Conservation (phyloP, 1,139 yeast species). For the Yamadazyma kanchanaburiensis region DNA sequence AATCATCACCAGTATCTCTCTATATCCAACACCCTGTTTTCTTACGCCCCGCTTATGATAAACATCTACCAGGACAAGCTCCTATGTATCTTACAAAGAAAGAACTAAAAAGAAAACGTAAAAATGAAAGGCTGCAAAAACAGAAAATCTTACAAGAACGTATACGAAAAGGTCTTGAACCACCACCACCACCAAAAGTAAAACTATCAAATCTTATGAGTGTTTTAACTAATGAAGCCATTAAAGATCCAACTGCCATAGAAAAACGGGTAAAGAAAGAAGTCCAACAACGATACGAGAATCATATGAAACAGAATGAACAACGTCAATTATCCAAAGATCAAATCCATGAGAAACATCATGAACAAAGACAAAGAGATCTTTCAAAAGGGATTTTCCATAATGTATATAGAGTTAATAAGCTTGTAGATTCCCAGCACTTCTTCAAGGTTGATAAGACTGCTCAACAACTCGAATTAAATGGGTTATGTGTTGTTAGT, state of each 20-base stretch:
- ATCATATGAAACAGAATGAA: conserved; percentile 62
- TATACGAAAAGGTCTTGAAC: conserved; percentile 74
- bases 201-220: conserved; percentile 79
- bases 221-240: conserved; percentile 83
- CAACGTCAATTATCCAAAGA: conserved; percentile 61
- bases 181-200: conserved; percentile 89
- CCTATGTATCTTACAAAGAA: conserved; percentile 67
- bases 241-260: conserved; percentile 83
- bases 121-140: conserved; percentile 61
- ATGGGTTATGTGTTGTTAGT: conserved; percentile 50
- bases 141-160: conserved; percentile 75
- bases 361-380: conserved; percentile 44
- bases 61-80: conserved; percentile 29
- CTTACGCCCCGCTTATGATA: conserved; percentile 55
- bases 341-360: conserved; percentile 49
- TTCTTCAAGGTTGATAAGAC: conserved; percentile 72
- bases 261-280: conserved; percentile 71
- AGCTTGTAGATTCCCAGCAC: conserved; percentile 62
- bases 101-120: conserved; percentile 72
- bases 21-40: conserved; percentile 85
- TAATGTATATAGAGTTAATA: conserved; percentile 56
- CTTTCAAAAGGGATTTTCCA: conserved; percentile 47
- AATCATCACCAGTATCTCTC: conserved; percentile 50
- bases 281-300: conserved; percentile 57
- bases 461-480: conserved; percentile 67